Percentiles rank a stretch among this genome's conserved stretches.
Conservation (phyloP, 352 stramenopile genomes). For the Pythium aquatile region DNA sequence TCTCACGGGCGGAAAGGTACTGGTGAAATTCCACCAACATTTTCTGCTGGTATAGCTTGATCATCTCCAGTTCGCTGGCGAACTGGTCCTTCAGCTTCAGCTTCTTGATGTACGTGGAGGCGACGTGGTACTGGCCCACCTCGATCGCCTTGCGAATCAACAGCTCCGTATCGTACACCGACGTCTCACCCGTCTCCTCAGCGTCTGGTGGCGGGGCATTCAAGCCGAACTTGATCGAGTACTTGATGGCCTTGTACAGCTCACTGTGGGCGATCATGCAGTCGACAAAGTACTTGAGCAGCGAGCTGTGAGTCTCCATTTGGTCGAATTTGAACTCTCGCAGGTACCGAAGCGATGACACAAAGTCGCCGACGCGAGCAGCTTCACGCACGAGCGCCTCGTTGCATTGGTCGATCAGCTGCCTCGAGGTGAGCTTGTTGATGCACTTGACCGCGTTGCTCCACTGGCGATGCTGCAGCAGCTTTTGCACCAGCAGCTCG, state of each 20-base stretch:
- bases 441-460: conserved; percentile 73
- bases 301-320: conserved; percentile 29
- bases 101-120: conserved; percentile 77
- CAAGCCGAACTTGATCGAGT: conserved; percentile 81
- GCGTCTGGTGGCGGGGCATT: conserved; percentile 28
- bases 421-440: conserved; percentile 59
- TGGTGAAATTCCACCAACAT: conserved; percentile 60
- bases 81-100: conserved; percentile 68
- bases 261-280: conserved; percentile 65
- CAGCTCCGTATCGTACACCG: conserved; percentile 45
- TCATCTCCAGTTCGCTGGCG: conserved; percentile 49
- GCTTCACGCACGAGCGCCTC: conserved; percentile 60
- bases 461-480: conserved; percentile 76
- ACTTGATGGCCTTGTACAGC: conserved; percentile 90
- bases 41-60: conserved; percentile 50
- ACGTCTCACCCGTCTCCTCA: conserved; percentile 32
- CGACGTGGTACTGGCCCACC: conserved; percentile 72
- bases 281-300: conserved; percentile 64
- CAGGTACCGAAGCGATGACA: conserved; percentile 60
- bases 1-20: conserved; percentile 45
- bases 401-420: conserved; percentile 40
- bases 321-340: conserved; percentile 81
- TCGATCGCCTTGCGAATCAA: conserved; percentile 63
- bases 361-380: conserved; percentile 64
- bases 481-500: conserved; percentile 55